These are phyloP conservation scores for Trematosphaeria pertusa DNA, from an alignment of 2,329 filamentous ascomycete genomes.

Conservation along the genomic window DNA sequence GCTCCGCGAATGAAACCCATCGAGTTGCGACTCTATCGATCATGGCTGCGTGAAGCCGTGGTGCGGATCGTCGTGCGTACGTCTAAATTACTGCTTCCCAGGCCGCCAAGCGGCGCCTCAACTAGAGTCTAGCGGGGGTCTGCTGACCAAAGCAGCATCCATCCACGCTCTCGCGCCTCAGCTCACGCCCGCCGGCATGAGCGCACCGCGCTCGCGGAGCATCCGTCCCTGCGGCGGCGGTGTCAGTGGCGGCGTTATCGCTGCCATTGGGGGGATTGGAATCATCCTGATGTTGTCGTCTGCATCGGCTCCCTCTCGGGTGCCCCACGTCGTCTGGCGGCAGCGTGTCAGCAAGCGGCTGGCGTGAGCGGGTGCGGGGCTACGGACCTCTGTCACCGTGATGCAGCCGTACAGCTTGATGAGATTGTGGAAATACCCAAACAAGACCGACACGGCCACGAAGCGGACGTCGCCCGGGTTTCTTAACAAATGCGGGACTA, in stretches of 20 bases:
- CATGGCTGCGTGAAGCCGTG: slow-evolving; percentile 27
- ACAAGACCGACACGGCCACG: slow-evolving; percentile 83
- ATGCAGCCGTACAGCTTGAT: slow-evolving; percentile 90
- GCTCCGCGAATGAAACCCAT: slow-evolving; percentile 27
- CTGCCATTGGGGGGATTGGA: slow-evolving; percentile 41
- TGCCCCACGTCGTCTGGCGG: slow-evolving; percentile 89
- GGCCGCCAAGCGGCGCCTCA: slow-evolving; percentile 28
- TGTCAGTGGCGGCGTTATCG: slow-evolving; percentile 43
- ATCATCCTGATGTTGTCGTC: slow-evolving; percentile 59
- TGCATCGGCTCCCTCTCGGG: slow-evolving; percentile 86
- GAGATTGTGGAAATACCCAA: slow-evolving; percentile 90
- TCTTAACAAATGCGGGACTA: slow-evolving; percentile 83
- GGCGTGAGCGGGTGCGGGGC: slow-evolving; percentile 30
- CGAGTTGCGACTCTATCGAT: slow-evolving; percentile 28
- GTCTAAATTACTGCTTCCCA: slow-evolving; percentile 44
- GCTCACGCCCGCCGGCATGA: slow-evolving; percentile 34
- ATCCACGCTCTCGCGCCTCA: slow-evolving; percentile 22
- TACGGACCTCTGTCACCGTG: slow-evolving; percentile 62
- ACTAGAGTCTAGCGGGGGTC: slow-evolving; percentile 25
- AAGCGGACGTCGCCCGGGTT: slow-evolving; percentile 82
- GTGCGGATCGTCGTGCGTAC: slow-evolving; percentile 36
- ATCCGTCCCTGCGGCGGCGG: slow-evolving; percentile 42
- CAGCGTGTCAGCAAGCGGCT: slow-evolving; percentile 25
- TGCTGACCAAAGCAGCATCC: slow-evolving; percentile 32
- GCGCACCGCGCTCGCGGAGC: slow-evolving; percentile 44